phyloP scores from a whole-genome alignment of 148 eudicot genomes.

The Fagopyrum tataricum region DNA sequence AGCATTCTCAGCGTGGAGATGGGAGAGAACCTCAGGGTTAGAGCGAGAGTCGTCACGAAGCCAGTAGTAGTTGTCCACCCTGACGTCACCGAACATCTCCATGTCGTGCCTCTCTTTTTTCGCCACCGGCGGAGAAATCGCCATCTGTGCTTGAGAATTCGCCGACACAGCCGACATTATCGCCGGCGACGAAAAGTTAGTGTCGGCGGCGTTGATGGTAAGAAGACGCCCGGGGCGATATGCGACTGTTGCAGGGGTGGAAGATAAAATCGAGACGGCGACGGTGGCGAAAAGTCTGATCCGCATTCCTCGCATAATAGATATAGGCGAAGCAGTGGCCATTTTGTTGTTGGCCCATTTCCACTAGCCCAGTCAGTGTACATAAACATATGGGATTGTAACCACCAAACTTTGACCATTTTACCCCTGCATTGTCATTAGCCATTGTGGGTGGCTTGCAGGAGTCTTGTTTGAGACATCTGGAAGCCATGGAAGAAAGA shows the following conservation, averaged over 20 bases:
- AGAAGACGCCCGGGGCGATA: not conserved
- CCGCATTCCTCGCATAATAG: not conserved
- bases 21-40: slow-evolving; percentile 48
- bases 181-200: not conserved
- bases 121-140: slow-evolving; percentile 37
- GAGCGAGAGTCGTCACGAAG: slow-evolving; percentile 80
- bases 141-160: slow-evolving; percentile 1
- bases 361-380: too few species aligned
- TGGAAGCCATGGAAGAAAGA: too few species aligned
- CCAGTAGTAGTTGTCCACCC: slow-evolving; percentile 85
- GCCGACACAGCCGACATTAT: slow-evolving; percentile 12
- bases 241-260: not conserved
- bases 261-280: not conserved
- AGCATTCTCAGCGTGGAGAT: slow-evolving; percentile 56
- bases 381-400: not conserved
- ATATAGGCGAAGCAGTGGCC: not conserved
- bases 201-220: not conserved
- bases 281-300: not conserved
- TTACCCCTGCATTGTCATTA: too few species aligned
- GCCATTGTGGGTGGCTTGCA: too few species aligned
- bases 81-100: slow-evolving; percentile 78
- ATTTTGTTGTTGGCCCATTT: not conserved
- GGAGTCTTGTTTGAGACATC: too few species aligned
- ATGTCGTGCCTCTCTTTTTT: slow-evolving; percentile 58
- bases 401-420: not conserved